These are phyloP conservation scores for Trichophyton rubrum DNA, from an alignment of 2,329 filamentous ascomycete genomes.

Conservation along the genomic window DNA sequence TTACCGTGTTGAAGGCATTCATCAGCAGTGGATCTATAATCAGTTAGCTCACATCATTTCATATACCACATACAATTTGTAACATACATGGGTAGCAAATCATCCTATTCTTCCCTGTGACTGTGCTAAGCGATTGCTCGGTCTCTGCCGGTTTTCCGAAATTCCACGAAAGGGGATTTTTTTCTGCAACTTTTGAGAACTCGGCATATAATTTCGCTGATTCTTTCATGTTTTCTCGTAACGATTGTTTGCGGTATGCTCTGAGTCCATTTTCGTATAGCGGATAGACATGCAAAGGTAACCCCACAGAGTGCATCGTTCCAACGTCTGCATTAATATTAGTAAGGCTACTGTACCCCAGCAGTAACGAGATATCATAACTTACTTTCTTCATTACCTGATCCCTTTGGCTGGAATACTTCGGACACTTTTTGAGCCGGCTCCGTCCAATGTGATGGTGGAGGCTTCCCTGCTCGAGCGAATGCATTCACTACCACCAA, in stretches of 20 bases:
- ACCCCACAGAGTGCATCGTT: conserved; percentile 45
- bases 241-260: conserved; percentile 43
- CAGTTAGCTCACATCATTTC: conserved; percentile 6
- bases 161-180: conserved; percentile 46
- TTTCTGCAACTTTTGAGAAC: conserved; percentile 46
- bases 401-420: conserved; percentile 41
- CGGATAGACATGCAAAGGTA: conserved; percentile 55
- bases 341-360: not conserved
- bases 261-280: conserved; percentile 54
- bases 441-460: conserved; percentile 49
- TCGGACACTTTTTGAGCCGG: conserved; percentile 35
- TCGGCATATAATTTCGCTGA: conserved; percentile 48
- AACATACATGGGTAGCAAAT: conserved; percentile 54
- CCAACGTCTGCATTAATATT: conserved; percentile 38
- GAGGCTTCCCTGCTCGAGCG: conserved; percentile 40
- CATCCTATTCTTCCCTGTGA: conserved; percentile 49
- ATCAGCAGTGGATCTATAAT: conserved; percentile 50
- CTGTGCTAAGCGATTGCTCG: conserved; percentile 41
- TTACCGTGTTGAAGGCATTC: conserved; percentile 61
- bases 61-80: not conserved
- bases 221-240: conserved; percentile 45
- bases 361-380: conserved; percentile 6
- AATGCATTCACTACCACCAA: conserved; percentile 38
- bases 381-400: conserved; percentile 33
- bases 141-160: conserved; percentile 37